Evolutionary conservation across 2,329 filamentous ascomycete genomes (phyloP).

Genomic region (Xylariomycetidae sp.): DNA sequence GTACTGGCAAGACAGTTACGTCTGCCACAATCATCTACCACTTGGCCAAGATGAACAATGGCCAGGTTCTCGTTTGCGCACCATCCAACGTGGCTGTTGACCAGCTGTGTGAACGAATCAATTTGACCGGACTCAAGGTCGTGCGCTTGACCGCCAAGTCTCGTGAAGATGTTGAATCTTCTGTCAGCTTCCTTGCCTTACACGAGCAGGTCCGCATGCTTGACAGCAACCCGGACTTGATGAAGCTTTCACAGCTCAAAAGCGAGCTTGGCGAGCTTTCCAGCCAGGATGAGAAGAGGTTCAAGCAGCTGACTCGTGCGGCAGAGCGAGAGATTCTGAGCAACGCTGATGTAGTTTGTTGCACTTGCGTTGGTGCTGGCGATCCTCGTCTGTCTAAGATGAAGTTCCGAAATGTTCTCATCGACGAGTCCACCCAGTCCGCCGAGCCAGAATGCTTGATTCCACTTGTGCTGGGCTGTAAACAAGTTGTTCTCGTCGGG

Average conservation of each 20-base stretch:
- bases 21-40: slow-evolving; percentile 99
- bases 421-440: slow-evolving; percentile 97
- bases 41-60: slow-evolving; percentile 88
- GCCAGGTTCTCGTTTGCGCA: slow-evolving; percentile 92
- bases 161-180: slow-evolving; percentile 97
- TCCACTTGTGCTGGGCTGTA: slow-evolving; percentile 91
- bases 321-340: slow-evolving; percentile 92
- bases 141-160: slow-evolving; percentile 98
- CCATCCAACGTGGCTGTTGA: slow-evolving; percentile 98
- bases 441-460: slow-evolving; percentile 99
- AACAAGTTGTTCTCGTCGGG: slow-evolving; percentile 97
- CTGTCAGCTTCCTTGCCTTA: slow-evolving; percentile 88
- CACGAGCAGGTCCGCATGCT: slow-evolving; percentile 98
- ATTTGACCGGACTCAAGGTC: slow-evolving; percentile 90
- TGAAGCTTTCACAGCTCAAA: slow-evolving; percentile 91
- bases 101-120: slow-evolving; percentile 94
- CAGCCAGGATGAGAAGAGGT: slow-evolving; percentile 96
- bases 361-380: slow-evolving; percentile 94
- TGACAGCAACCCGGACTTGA: slow-evolving; percentile 89
- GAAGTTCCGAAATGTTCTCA: slow-evolving; percentile 96
- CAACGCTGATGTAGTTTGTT: slow-evolving; percentile 97
- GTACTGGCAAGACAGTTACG: slow-evolving; percentile 97
- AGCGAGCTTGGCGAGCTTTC: slow-evolving; percentile 85
- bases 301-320: slow-evolving; percentile 89
- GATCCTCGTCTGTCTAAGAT: slow-evolving; percentile 94